Base-by-base conservation (phyloP, 2,329 filamentous ascomycete species). In the Colletotrichum gigasporum region DNA sequence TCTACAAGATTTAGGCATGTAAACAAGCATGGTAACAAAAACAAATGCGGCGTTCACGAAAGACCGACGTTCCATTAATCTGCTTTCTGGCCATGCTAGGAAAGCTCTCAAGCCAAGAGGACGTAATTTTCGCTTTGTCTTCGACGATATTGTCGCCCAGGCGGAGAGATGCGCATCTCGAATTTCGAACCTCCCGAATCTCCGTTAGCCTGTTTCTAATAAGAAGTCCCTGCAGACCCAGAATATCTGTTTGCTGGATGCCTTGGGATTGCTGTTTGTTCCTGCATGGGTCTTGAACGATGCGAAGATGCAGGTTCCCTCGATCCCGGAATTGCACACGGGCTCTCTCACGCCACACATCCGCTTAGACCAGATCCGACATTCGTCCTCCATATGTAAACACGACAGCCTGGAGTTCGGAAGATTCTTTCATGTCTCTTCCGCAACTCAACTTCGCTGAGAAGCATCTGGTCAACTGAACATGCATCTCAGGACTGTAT, bases 251-350 rank as follows among this genome's bases (percentile, higher is more conserved):
- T 42, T 26, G 26, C 18, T 10, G 4, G 3, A 14, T 24, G 24
- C 16, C 34, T 8, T 41, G 5, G 28, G 20, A 47, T 48, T 41
- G 16, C 28, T 60, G 41, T 64, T 61, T 60, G 47, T 42, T 22
- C 11, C 35, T 26, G 14, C 22, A 53, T 48, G 41, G 26, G 48
- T 39, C 12, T 47, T 48, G 22, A 47, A 22, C 34, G 20, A 39
- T 7, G 32, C n/a, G 18, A 35, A 51, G 14, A 48, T 64, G 61
- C 61, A 64, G 41, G 55, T 51, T 47, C 32, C 55, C 61, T 53
- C 41, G 10, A 32, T 11, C 37, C 47, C 30, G 41, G 39, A 32
- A 48, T 60, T 16, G 18, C 32, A 48, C 55, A 64, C 50, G 32
- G 14, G 26, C 22, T 37, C 22, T 14, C 26, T 42, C 24, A 32